Percentiles rank a stretch among this genome's conserved stretches.
phyloP scores from a whole-genome alignment of 768 basidiomycete species.

The Rhodotorula paludigena region DNA sequence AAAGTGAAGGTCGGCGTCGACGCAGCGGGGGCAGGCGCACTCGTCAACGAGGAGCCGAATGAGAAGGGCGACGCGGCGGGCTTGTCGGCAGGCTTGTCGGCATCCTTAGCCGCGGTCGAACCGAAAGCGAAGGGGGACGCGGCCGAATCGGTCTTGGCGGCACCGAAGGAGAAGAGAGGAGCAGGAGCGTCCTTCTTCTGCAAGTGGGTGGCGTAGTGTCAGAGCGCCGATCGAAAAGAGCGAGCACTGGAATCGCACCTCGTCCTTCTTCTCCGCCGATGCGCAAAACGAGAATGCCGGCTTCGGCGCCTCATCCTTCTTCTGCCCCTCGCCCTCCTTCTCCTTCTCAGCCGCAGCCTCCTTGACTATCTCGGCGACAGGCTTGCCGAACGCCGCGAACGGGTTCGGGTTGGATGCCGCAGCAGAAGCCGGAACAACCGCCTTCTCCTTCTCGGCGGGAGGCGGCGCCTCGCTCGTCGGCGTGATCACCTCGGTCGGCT shows the following conservation, averaged over 20 bases:
- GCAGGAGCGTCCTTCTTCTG: slow-evolving; percentile 28
- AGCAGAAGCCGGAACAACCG: neutral
- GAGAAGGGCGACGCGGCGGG: slow-evolving; percentile 15
- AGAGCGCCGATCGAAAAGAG: too few species aligned
- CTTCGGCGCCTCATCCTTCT: slow-evolving; percentile 2
- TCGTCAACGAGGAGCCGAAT: neutral
- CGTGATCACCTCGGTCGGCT: slow-evolving; percentile 18
- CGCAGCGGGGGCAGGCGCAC: neutral
- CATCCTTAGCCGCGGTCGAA: neutral
- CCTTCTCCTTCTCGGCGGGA: too few species aligned
- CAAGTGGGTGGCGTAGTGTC: neutral
- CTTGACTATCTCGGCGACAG: slow-evolving; percentile 26
- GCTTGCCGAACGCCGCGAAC: slow-evolving; percentile 38
- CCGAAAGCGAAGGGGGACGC: slow-evolving; percentile 18
- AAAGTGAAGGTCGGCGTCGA: slow-evolving; percentile 20
- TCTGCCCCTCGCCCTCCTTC: slow-evolving; percentile 2
- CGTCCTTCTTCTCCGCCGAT: slow-evolving; percentile 6
- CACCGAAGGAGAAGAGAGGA: slow-evolving; percentile 15
- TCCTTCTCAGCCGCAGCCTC: neutral
- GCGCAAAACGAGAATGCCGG: slow-evolving; percentile 23
- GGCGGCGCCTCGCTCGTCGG: neutral
- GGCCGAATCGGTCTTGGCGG: slow-evolving; percentile 5
- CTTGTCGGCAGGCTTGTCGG: slow-evolving; percentile 12
- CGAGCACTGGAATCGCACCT: slow-evolving; percentile 6
- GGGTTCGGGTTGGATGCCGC: slow-evolving; percentile 31